Conservation (phyloP, 768 basidiomycete species). For the Lactarius quietus region DNA sequence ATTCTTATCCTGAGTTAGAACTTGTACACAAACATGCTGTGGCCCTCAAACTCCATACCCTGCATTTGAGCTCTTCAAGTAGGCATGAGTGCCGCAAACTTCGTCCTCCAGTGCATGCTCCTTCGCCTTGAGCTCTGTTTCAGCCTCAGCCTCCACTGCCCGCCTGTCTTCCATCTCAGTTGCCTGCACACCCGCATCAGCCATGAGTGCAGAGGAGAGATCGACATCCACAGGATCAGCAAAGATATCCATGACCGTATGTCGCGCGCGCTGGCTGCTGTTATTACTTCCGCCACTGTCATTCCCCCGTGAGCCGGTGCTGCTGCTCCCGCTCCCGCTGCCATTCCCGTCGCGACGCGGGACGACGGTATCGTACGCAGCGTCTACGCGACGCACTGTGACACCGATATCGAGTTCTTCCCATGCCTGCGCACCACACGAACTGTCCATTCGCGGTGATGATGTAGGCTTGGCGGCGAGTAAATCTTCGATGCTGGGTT, state of each 20-base stretch:
- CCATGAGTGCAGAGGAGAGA: background rate
- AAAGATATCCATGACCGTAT: slow-evolving; percentile 35
- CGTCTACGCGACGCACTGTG: slow-evolving; percentile 34
- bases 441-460: slow-evolving; percentile 17
- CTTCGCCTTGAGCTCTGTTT: slow-evolving; percentile 9
- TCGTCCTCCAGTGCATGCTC: slow-evolving; percentile 30
- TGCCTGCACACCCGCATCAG: slow-evolving; percentile 1
- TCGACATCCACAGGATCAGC: too few species aligned
- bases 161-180: background rate
- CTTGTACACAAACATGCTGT: too few species aligned
- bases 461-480: slow-evolving; percentile 27
- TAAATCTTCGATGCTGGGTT: slow-evolving; percentile 34
- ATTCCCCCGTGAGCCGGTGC: background rate
- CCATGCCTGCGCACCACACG: slow-evolving; percentile 39
- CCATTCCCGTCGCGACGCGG: slow-evolving; percentile 22
- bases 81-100: slow-evolving; percentile 29
- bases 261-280: slow-evolving; percentile 23
- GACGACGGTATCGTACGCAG: slow-evolving; percentile 18
- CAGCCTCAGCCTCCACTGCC: background rate
- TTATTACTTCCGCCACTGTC: background rate
- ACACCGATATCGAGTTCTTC: slow-evolving; percentile 35
- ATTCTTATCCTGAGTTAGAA: too few species aligned
- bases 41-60: too few species aligned
- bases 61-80: slow-evolving; percentile 31
- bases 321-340: slow-evolving; percentile 1